Evolutionary conservation across 106 monocot species (phyloP), one percentile per base, ranked within the genome.

Genomic region (Chionographis japonica): DNA sequence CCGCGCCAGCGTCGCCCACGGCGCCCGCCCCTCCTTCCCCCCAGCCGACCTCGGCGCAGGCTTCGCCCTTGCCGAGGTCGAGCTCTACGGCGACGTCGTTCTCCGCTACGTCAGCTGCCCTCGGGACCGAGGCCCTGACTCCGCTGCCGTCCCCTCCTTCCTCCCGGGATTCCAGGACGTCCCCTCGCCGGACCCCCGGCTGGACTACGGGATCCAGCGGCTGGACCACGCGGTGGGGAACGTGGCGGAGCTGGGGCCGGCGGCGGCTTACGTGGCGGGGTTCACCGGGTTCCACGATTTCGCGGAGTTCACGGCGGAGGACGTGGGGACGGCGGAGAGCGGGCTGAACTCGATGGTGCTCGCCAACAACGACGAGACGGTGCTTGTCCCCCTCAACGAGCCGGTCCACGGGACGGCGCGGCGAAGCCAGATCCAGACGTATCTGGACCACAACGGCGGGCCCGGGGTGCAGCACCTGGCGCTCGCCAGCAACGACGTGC

Each of bases 201-300:
- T 67, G 19, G 80, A 84, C 20, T 89, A 76, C 60, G 95, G 95
- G 0, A 58, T 92, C 17, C 68, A 52, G 15, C 72, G 87, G 37
- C 72, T 97, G 51, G 92, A 97, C 66, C 95, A 97, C 37, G 89
- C 89, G 9, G 92, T 97, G 14, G 95, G 95, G 36, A 97, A 97
- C 80, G 89, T 97, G 12, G 66, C 74, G 4, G 68, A 79, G 16
- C 78, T 97, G 40, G 76, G 58, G 13, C 54, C 84, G 7, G 75
- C 56, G 0, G 79, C 80, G 54, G 71, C 66, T 3, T 92, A 97
- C 80, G 60, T 97, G 20, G 56, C 79, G 19, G 54, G 40, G 49
- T 92, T 97, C 71, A 78, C 84, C 0, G 95, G 95, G 1, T 97
- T 97, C 80, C 95, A 97, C 63, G 92, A 89, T 52, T 97, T 97